Percentiles rank a stretch among this genome's conserved stretches.
Conservation (phyloP, 2,329 filamentous ascomycete genomes). For the Didymella glomerata region DNA sequence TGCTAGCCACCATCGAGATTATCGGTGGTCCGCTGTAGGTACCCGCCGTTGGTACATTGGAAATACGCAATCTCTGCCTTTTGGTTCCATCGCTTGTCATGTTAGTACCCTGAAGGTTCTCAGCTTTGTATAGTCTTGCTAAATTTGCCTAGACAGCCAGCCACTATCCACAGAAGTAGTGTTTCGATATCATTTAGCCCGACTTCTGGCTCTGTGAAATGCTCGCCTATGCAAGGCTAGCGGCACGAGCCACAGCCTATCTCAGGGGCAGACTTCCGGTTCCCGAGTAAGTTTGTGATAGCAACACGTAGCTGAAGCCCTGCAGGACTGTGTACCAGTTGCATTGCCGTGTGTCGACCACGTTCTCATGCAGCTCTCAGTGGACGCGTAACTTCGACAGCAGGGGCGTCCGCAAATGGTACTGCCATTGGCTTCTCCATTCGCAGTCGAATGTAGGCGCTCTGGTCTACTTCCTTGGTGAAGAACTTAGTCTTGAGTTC, state of each 20-base stretch:
- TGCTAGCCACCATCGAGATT: constrained; percentile 1
- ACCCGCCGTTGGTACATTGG: constrained; percentile 4
- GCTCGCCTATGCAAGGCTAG: constrained; percentile 18
- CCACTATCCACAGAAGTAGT: constrained; percentile 10
- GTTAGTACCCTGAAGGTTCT: not conserved
- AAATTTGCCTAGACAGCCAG: constrained; percentile 12
- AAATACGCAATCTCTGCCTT: not conserved
- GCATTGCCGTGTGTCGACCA: not conserved
- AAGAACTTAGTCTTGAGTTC: constrained; percentile 55
- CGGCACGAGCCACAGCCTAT: constrained; percentile 16
- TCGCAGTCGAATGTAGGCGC: constrained; percentile 66
- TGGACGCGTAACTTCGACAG: constrained; percentile 65
- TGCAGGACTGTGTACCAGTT: not conserved
- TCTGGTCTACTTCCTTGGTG: constrained; percentile 37
- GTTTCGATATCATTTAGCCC: constrained; percentile 16
- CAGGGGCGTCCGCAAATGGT: constrained; percentile 74
- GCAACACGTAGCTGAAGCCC: constrained; percentile 5
- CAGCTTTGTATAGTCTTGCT: not conserved
- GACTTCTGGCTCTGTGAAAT: constrained; percentile 2
- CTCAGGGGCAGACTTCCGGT: constrained; percentile 4
- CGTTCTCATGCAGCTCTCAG: constrained; percentile 21
- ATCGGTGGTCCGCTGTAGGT: not conserved
- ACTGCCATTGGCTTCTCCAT: constrained; percentile 79
- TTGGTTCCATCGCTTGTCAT: not conserved
- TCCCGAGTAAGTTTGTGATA: not conserved